Evolutionary conservation across 176 grass and related monocot species (phyloP).

Genomic region (Bolboschoenus planiculmis): DNA sequence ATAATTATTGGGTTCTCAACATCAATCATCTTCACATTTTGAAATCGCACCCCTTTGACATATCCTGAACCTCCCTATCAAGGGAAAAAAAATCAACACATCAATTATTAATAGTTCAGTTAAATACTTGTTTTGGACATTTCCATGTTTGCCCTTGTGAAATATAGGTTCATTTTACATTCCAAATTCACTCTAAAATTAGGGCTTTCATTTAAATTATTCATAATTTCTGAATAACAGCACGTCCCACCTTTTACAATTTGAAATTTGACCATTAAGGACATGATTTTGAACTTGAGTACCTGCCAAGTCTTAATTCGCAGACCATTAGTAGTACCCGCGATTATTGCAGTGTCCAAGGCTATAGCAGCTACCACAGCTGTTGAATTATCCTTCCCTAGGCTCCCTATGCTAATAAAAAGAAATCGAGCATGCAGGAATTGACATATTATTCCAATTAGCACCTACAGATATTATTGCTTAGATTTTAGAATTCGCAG

Average conservation of each 20-base stretch:
- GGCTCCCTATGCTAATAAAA: conserved; percentile 67
- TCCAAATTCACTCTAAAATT: background rate
- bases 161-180: background rate
- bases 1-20: conserved; percentile 90
- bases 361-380: conserved; percentile 46
- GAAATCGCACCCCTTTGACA: conserved; percentile 51
- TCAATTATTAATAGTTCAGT: background rate
- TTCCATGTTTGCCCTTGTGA: background rate
- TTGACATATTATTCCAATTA: background rate
- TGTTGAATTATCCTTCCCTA: conserved; percentile 52
- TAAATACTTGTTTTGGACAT: background rate
- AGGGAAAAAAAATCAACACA: background rate
- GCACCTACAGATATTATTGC: background rate
- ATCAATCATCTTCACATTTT: conserved; percentile 49
- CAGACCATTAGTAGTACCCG: conserved; percentile 55
- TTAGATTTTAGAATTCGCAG: background rate
- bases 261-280: background rate
- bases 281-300: background rate
- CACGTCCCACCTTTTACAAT: background rate
- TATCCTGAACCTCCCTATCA: conserved; percentile 56
- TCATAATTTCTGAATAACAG: background rate
- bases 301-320: conserved; percentile 96
- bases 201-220: background rate
- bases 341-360: conserved; percentile 50
- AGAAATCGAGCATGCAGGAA: background rate